Base-by-base conservation (phyloP, 352 stramenopile species). In the Elongisporangium undulatum region DNA sequence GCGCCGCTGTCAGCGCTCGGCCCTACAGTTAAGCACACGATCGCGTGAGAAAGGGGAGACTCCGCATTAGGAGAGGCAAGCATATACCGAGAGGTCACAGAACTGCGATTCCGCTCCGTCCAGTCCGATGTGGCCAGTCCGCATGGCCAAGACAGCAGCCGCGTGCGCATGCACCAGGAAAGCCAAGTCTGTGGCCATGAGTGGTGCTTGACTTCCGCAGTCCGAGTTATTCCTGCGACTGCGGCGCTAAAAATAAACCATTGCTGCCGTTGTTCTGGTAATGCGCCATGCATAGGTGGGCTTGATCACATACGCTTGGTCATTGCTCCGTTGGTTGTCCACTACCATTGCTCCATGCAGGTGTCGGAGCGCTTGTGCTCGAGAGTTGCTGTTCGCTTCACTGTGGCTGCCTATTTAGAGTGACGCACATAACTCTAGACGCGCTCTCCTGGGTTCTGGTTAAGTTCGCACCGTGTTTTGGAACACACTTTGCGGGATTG, bases 21-120 rank as follows among this genome's bases (percentile, higher is more conserved):
- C 79, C 75, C 82, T 91, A 38, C 10, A 55, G 34, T 16, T 58
- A 0, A 55, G 1, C 62, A 39, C 19, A 9, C 2, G 23, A 15
- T 56, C 21, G 9, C 26, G 45, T 24, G 21, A 23, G 13, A 23
- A 50, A 10, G 23, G 17, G 19, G 39, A 9, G 51, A 52, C 21
- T 53, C 23, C 53, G 13, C 7, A 41, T 21, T 49, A 55, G 13
- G 16, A 12, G 13, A 49, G 4, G 0, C 48, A 0, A 22, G 24
- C 55, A 67, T 45, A 15, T 61, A 92, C 77, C 49, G 79, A 92
- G 3, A 92, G 63, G 51, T 92, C 78, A 49, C 79, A 90, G 57
- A 71, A 78, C 55, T 84, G 69, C 17, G 79, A 87, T 51, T 83
- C 74, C 2, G 76, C 66, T 38, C 77, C 79, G 55, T 92, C 76